Base-by-base conservation (phyloP, 2,329 filamentous ascomycete genomes). In the Ophiosphaerella korrae region DNA sequence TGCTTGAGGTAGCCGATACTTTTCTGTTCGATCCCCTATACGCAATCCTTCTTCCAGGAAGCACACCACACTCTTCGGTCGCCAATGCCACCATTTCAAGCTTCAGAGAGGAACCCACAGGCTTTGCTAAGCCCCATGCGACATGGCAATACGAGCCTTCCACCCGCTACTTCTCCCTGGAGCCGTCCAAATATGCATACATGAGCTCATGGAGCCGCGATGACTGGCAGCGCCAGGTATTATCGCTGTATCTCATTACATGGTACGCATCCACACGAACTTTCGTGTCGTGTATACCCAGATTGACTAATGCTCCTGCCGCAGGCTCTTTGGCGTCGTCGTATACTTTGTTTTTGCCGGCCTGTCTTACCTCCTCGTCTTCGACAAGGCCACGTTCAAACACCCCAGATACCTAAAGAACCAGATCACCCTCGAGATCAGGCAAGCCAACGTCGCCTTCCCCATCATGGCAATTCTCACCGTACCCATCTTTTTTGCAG, bases 351-450 rank as follows among this genome's bases (percentile, higher is more conserved):
- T 90, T 58, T 91, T 90, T 70, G 89, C 92, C 3, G 82, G 87
- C 5, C 80, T 95, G 14, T 96, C 92, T 13, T 97, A 95, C 77
- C 66, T 88, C 67, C 88, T 96, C 77, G 82, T 97, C 70, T 97
- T 96, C 78, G 92, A 97, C 77, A 94, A 97, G 76, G 83, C 85
- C 36, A 94, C 90, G 38, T 86, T 93, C 76, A 80, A 90, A 45
- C 93, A 97, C 74, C 93, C 93, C 41, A 94, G 94, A 71, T 97
- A 93, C 75, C 87, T 97, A 69, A 95, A 94, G 78, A 93, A 96
- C 76, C 93, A 97, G 75, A 88, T 97, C 58, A 80, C 82, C 52
- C 83, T 92, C 65, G 93, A 97, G 74, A 96, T 97, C 67, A 79
- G 80, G 58, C 91, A 96, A 77, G 86, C 92, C 56, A 85, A 87